Evolutionary conservation across 257 asterid species (phyloP).

Genomic region (Petrea volubilis): DNA sequence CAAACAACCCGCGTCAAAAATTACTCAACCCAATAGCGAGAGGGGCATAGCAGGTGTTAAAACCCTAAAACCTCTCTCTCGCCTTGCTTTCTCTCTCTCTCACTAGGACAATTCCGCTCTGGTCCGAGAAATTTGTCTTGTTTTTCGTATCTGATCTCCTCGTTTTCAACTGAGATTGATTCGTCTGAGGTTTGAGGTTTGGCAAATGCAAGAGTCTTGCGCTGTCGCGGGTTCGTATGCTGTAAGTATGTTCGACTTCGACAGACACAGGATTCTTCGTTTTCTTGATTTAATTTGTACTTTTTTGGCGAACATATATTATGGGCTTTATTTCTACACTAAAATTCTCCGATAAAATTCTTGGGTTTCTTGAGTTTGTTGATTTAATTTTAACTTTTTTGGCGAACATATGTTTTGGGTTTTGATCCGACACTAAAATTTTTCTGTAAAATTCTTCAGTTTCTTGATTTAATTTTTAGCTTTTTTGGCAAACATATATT

Average conservation of each 20-base stretch:
- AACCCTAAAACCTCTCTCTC: slow-evolving; percentile 1
- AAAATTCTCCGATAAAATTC: neutral
- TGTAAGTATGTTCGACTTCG: slow-evolving; percentile 9
- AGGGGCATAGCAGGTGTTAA: neutral
- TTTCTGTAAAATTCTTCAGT: neutral
- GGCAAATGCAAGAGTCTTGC: neutral
- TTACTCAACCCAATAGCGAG: neutral
- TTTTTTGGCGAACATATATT: neutral
- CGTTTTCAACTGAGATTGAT: neutral
- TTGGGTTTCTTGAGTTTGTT: neutral
- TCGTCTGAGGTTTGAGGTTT: neutral
- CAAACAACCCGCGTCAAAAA: neutral
- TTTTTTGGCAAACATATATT: neutral
- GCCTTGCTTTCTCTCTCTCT: neutral
- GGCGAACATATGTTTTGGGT: neutral
- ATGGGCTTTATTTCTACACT: neutral
- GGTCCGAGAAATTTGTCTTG: neutral
- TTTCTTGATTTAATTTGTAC: neutral
- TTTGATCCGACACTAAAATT: neutral
- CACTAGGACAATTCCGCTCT: neutral
- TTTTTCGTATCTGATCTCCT: neutral
- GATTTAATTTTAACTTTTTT: neutral
- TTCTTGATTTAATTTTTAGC: neutral
- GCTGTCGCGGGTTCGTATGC: neutral
- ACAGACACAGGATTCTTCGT: neutral